Base-by-base conservation (phyloP, 2,329 filamentous ascomycete species). In the Cordyceps pruinosa region DNA sequence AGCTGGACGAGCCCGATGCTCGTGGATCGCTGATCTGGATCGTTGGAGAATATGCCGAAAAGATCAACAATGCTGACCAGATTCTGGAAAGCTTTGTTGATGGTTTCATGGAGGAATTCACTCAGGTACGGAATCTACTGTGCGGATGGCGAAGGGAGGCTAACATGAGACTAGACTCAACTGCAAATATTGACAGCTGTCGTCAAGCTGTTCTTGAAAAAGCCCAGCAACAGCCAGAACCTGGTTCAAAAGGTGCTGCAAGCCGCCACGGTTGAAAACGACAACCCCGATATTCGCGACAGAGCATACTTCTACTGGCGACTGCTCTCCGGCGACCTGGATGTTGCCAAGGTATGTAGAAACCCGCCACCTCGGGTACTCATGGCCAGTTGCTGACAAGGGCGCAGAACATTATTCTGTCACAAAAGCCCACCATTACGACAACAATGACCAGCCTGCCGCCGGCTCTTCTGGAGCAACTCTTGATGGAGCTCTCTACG, bases 241-340 rank as follows among this genome's bases (percentile, higher is more conserved):
- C 78, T 99, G 3, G 93, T 99, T 1, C 92, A 97, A 68, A 96
- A 95, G 70, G 92, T 99, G 17, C 81, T 99, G 25, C 92, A 97
- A 72, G 82, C 87, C 37, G 93, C 94, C 30, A 99, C 94, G 8
- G 88, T 88, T 42, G 92, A 97, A 67, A 96, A 92, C 67, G 94
- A 99, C 71, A 99, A 99, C 69, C 93, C 94, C 0, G 94, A 99
- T 74, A 95, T 97, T 65, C 87, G 94, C 64, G 94, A 99, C 72
- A 85, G 94, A 73, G 94, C 94, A 57, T 99, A 97, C 69, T 90
- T 97, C 41, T 99, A 99, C 77, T 99, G 94, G 94, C 89, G 94
- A 69, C 79, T 99, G 51, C 78, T 99, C 9, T 97, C 94, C 23
- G 94, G 90, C 57, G 93, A 97, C 68, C 84, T 93, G 30, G 86